Percentiles rank a stretch among this genome's conserved stretches.
These are phyloP conservation scores for Stenogyne calaminthoides DNA, from an alignment of 305 asterid species.

Conservation along the genomic window DNA sequence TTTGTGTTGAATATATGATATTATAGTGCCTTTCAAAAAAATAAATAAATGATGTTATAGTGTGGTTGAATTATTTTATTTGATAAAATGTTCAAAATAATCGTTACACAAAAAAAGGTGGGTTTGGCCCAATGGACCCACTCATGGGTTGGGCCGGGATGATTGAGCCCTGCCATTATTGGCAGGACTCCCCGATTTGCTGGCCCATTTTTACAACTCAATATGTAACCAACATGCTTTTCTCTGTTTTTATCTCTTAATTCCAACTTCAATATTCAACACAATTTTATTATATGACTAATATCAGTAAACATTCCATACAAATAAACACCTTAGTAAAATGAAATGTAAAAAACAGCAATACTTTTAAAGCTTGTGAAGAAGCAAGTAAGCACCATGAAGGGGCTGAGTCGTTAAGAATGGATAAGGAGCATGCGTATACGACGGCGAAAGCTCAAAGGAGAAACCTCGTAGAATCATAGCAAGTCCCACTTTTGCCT, in stretches of 20 bases:
- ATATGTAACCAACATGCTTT: too few species aligned
- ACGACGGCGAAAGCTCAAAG: slow-evolving; percentile 48
- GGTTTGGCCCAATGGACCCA: not conserved
- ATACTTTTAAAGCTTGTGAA: slow-evolving; percentile 29
- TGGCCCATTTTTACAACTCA: too few species aligned
- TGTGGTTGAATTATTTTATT: not conserved
- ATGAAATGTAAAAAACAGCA: not conserved
- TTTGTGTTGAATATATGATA: too few species aligned
- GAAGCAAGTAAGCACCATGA: slow-evolving; percentile 48
- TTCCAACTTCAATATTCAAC: too few species aligned
- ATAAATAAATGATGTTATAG: not conserved
- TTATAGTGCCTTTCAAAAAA: too few species aligned
- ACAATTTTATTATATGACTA: too few species aligned
- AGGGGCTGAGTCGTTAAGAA: slow-evolving; percentile 45
- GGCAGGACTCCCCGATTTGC: too few species aligned
- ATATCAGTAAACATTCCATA: too few species aligned
- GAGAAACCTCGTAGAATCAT: slow-evolving; percentile 40
- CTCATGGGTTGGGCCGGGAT: too few species aligned
- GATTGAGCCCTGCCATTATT: too few species aligned
- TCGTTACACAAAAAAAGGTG: too few species aligned
- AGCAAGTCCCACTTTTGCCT: slow-evolving; percentile 45
- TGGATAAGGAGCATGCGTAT: slow-evolving; percentile 48
- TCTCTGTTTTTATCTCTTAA: too few species aligned
- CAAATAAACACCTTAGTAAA: not conserved
- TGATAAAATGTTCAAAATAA: not conserved